These are phyloP conservation scores for Stachybotrys chlorohalonatus DNA, from an alignment of 2,329 filamentous ascomycete genomes.

Conservation along the genomic window DNA sequence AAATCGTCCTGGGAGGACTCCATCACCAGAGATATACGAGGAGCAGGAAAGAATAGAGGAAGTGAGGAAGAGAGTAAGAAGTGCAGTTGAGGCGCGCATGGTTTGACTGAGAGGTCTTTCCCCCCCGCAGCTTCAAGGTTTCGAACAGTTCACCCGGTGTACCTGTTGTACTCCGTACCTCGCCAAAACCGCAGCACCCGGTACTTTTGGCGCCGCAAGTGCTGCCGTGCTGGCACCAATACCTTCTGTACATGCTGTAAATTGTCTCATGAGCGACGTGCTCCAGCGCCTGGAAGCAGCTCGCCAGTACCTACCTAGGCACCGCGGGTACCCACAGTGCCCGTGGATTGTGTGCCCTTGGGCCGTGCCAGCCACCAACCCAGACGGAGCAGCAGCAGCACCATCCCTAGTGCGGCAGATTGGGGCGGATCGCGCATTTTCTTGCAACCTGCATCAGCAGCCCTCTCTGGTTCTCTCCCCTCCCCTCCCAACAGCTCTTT, in stretches of 20 bases:
- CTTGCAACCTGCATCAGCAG: slow-evolving; percentile 1
- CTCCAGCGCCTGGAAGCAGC: too few relatives aligned
- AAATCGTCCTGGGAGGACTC: too few relatives aligned
- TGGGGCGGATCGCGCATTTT: slow-evolving; percentile 1
- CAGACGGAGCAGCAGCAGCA: not conserved
- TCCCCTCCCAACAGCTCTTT: slow-evolving; percentile 5
- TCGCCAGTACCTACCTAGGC: too few relatives aligned
- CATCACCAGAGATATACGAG: too few relatives aligned
- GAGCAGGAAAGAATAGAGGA: too few relatives aligned
- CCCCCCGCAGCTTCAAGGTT: not conserved
- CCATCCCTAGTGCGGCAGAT: not conserved
- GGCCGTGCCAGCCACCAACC: not conserved
- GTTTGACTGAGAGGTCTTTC: not conserved
- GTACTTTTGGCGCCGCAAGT: not conserved
- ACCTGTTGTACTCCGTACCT: too few relatives aligned
- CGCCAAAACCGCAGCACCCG: too few relatives aligned
- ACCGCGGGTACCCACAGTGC: too few relatives aligned
- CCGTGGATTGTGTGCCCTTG: too few relatives aligned
- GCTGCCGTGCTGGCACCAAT: not conserved
- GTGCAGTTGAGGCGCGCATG: not conserved
- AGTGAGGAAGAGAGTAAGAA: not conserved
- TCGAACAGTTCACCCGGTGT: not conserved
- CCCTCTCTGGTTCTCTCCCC: not conserved
- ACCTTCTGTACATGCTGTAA: too few relatives aligned
- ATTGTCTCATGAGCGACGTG: too few relatives aligned